Evolutionary conservation across 371 early-diverging fungal genomes (phyloP), one percentile per base, ranked within the genome.

Genomic region (Syncephalastrum contaminatum): DNA sequence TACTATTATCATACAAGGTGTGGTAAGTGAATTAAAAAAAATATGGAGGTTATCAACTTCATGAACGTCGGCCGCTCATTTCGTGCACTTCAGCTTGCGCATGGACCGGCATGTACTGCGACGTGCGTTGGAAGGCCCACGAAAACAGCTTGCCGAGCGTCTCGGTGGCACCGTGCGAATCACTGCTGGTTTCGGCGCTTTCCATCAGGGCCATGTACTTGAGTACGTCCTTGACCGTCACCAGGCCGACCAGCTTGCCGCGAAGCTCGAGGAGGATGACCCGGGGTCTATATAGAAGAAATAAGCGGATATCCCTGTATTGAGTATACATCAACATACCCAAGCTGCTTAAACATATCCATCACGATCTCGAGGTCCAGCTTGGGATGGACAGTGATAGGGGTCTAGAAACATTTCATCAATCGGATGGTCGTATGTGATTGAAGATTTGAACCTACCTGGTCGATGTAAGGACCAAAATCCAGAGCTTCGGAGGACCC

Each of bases 331-430:
- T 4, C 25, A 45, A 25, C 48, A 58, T 63, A 78, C 82, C 95
- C 98, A 52, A 98, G 71, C 67, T 94, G 92, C 50, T 90, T 89
- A 69, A 98, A 96, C 60, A 98, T 80, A 70, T 96, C 95, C 62
- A 88, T 73, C 0, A 92, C 94, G 0, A 93, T 86, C 58, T 96
- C 98, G 24, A 93, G 74, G 4, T 94, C 83, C n/a, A 88, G 70
- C 43, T 82, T 81, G 2, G 91, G 87, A 24, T 88, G 81, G 4
- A 97, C 89, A 0, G 89, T 87, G 19, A 96, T 82, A 0, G 98
- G 97, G 5, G 93, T 91, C 78, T 83, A 47, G 21, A 40, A 24
- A 39, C 44, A 50, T 24, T 43, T 46, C 51, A 14, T 10, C 5
- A 8, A 7, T 24, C 25, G 24, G 4, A 16, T 21, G 12, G 13